phyloP scores from a whole-genome alignment of 495 filamentous ascomycete genomes.

The Cercophora newfieldiana region DNA sequence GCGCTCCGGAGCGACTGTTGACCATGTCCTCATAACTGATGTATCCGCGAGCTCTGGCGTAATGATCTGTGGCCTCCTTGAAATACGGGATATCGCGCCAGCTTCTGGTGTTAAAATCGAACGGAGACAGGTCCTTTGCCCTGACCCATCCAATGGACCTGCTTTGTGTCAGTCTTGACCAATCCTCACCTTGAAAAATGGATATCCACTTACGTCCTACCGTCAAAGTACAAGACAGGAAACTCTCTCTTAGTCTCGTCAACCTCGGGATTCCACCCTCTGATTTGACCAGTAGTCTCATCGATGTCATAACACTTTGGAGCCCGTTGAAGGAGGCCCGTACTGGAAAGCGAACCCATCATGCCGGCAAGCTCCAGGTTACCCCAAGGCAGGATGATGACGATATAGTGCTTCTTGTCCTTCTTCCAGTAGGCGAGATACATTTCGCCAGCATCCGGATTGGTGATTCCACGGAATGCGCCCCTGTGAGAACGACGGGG shows the following conservation, averaged over 20 bases:
- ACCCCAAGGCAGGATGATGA: slow-evolving; percentile 44
- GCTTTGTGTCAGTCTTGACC: slow-evolving; percentile 15
- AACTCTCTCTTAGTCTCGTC: slow-evolving; percentile 42
- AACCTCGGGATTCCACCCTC: slow-evolving; percentile 43
- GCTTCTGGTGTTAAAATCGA: slow-evolving; percentile 30
- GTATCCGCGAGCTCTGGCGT: slow-evolving; percentile 9
- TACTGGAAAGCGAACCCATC: slow-evolving; percentile 30
- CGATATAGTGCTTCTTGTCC: slow-evolving; percentile 33
- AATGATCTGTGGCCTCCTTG: slow-evolving; percentile 22
- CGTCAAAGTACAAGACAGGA: slow-evolving; percentile 46
- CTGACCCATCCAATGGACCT: slow-evolving; percentile 32
- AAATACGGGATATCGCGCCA: slow-evolving; percentile 20
- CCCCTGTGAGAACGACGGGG: slow-evolving; percentile 3
- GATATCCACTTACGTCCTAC: slow-evolving; percentile 18
- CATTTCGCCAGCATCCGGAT: slow-evolving; percentile 27
- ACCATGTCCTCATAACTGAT: slow-evolving; percentile 8
- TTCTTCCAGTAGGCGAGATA: slow-evolving; percentile 39
- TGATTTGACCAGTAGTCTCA: slow-evolving; percentile 24
- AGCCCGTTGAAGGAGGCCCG: slow-evolving; percentile 34
- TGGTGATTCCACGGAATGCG: slow-evolving; percentile 7
- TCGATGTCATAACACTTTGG: slow-evolving; percentile 42
- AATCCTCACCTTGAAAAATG: neutral
- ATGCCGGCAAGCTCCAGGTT: slow-evolving; percentile 36
- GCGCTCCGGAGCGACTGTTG: neutral
- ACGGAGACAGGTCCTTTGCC: slow-evolving; percentile 25